Evolutionary conservation across 2,329 filamentous ascomycete species (phyloP), one percentile per base, ranked within the genome.

Genomic region (Lecanicillium sp.): DNA sequence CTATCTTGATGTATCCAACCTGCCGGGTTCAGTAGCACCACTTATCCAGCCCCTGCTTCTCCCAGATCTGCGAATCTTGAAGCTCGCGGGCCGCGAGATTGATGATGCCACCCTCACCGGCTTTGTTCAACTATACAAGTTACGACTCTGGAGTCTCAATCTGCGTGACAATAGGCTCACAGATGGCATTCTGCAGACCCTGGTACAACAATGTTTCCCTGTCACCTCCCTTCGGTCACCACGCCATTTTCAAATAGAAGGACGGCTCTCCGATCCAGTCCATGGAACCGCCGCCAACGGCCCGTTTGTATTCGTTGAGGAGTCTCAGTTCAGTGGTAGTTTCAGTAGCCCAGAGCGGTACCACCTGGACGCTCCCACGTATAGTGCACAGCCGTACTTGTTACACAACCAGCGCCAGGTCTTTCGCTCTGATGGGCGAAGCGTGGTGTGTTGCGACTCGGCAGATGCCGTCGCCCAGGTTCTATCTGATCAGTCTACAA

Each of bases 111-210:
- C 51, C 2, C 49, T 64, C 3, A 60, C 64, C 2, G 60, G 67
- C 2, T 48, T 61, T 0, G 33, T 52, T 35, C 58, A 3, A 52
- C 71, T 33, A 55, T 75, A 56, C 53, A 57, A 50, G 52, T 58
- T 5, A 10, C 70, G 66, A 23, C 59, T 83, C 10, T 83, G 79
- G 78, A 79, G 78, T 54, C 57, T 83, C 4, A 78, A 83, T 52
- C 42, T 83, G 1, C 65, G 68, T 30, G 45, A 68, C 5, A 84
- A 83, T 53, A 67, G 65, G 10, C 56, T 83, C 9, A 73, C 70
- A 0, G 78, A 82, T 54, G 54, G 30, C 2, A 54, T 63, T 3
- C 55, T 79, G 10, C 56, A 64, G 7, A 37, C 24, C 3, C 35
- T 67, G 4, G 51, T 60, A 5, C 36, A 58, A 5, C 52, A 55